These are phyloP conservation scores for Eucalyptus virginea DNA, from an alignment of 345 rosid species.

Conservation along the genomic window DNA sequence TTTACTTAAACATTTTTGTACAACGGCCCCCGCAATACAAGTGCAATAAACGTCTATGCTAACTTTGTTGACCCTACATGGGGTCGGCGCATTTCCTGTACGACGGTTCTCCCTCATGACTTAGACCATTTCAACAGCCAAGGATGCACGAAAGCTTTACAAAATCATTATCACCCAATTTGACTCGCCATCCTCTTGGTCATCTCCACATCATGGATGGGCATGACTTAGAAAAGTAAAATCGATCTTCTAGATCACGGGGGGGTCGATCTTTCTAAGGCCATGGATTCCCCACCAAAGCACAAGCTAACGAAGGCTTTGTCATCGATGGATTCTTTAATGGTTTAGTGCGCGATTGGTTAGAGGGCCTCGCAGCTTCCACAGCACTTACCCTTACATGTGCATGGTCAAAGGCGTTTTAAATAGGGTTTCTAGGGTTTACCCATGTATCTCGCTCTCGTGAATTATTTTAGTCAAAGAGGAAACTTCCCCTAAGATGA, in stretches of 20 bases:
- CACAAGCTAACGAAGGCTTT: neutral
- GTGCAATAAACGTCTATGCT: neutral
- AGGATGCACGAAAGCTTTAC: neutral
- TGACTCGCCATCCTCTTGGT: neutral
- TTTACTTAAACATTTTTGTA: neutral
- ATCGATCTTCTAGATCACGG: neutral
- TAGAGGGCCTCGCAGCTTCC: neutral
- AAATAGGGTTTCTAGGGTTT: neutral
- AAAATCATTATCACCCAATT: neutral
- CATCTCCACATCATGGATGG: neutral
- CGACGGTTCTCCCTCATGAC: neutral
- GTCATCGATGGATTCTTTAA: neutral
- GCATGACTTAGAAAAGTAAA: neutral
- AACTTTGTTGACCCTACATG: neutral
- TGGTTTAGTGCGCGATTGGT: neutral
- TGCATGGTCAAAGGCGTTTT: neutral
- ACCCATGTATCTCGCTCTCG: neutral
- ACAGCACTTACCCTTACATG: neutral
- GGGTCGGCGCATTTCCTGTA: neutral
- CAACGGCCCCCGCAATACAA: neutral
- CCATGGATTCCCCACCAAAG: neutral
- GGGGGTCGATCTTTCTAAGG: neutral
- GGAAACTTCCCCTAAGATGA: neutral
- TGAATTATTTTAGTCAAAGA: neutral
- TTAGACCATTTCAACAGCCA: neutral